Evolutionary conservation across 441 rosid species (phyloP).

Genomic region (Croton setiger): DNA sequence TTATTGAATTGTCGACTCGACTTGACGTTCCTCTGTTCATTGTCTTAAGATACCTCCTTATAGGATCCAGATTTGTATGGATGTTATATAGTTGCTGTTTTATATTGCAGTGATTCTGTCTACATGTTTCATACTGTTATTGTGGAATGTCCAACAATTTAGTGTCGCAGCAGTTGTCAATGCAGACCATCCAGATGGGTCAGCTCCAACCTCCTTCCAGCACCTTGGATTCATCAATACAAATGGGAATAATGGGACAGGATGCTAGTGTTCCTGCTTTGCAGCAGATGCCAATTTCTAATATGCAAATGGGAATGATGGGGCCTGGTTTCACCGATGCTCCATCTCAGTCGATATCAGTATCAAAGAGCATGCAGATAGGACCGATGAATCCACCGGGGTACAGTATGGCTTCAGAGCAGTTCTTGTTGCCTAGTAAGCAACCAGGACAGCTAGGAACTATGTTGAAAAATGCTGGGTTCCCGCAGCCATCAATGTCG

Average conservation of each 20-base stretch:
- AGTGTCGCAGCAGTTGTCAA: conserved; percentile 41
- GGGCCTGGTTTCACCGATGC: conserved; percentile 22
- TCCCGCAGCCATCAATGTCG: conserved; percentile 39
- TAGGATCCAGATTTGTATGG: background rate
- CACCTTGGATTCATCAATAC: conserved; percentile 33
- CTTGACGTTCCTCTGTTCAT: too few relatives aligned
- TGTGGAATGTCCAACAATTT: conserved; percentile 52
- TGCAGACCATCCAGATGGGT: conserved; percentile 38
- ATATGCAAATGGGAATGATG: conserved; percentile 36
- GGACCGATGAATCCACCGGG: conserved; percentile 32
- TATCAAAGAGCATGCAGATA: conserved; percentile 29
- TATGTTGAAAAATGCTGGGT: conserved; percentile 31
- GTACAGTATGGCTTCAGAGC: conserved; percentile 28
- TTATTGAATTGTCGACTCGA: too few relatives aligned
- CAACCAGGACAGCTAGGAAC: conserved; percentile 30
- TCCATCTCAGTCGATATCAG: conserved; percentile 29
- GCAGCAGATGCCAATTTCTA: conserved; percentile 30
- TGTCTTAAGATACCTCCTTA: background rate
- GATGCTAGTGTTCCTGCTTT: conserved; percentile 23
- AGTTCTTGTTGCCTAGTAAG: conserved; percentile 30
- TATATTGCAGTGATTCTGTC: conserved; percentile 25
- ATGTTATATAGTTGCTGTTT: background rate
- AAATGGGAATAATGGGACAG: conserved; percentile 30
- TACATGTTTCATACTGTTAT: conserved; percentile 21
- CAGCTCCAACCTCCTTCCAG: conserved; percentile 39